A percentile compares a stretch with the other conserved stretches of the same genome.
These are phyloP conservation scores for Harrya chromipes DNA, from an alignment of 768 basidiomycete species.

Conservation along the genomic window DNA sequence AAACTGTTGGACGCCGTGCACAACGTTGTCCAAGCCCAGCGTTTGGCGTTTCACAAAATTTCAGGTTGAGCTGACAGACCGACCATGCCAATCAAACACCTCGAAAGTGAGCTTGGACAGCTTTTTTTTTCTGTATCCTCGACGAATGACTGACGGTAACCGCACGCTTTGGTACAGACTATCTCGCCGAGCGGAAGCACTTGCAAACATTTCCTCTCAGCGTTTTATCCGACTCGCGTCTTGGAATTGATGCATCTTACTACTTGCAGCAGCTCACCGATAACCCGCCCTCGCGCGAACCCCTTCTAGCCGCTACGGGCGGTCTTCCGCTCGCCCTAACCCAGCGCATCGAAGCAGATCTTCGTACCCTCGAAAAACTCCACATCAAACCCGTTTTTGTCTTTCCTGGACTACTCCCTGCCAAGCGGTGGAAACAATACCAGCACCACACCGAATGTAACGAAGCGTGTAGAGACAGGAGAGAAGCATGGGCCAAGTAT, in stretches of 20 bases:
- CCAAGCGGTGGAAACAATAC: constrained; percentile 60
- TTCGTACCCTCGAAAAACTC: constrained; percentile 84
- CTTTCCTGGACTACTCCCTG: constrained; percentile 84
- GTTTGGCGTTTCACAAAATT: not conserved
- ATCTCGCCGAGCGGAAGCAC: constrained; percentile 86
- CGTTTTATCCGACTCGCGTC: constrained; percentile 83
- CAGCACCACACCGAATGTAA: constrained; percentile 53
- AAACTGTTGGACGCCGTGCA: constrained; percentile 11
- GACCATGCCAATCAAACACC: constrained; percentile 77
- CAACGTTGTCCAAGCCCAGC: constrained; percentile 20
- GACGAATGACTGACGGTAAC: not conserved
- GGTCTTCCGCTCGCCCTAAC: constrained; percentile 89
- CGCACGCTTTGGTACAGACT: constrained; percentile 45
- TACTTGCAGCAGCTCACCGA: constrained; percentile 83
- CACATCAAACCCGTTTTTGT: constrained; percentile 99
- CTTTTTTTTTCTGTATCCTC: not conserved
- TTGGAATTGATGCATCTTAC: constrained; percentile 94
- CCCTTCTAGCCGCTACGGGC: constrained; percentile 91
- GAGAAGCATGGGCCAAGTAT: constrained; percentile 91
- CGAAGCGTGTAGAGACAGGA: constrained; percentile 71
- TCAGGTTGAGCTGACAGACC: constrained; percentile 9
- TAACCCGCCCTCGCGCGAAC: constrained; percentile 75
- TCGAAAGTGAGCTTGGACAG: constrained; percentile 59
- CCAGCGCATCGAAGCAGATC: constrained; percentile 85
- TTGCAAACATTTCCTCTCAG: constrained; percentile 77